phyloP scores from a whole-genome alignment of 1,284 basidiomycete species.

The Cutaneotrichosporon cutaneum region DNA sequence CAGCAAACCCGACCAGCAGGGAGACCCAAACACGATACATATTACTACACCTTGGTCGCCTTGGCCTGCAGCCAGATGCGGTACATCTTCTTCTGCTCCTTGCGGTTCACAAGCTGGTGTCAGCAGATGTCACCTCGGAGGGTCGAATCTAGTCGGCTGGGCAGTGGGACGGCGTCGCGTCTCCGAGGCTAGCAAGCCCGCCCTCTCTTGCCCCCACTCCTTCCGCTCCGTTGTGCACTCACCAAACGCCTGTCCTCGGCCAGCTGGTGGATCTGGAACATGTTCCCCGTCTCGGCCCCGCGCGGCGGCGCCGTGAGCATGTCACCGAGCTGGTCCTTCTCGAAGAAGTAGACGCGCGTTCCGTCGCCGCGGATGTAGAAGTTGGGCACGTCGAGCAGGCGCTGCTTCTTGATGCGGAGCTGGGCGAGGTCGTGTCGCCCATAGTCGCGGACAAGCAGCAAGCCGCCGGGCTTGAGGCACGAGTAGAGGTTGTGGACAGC shows the following conservation, averaged over 20 bases:
- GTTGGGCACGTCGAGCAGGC: conserved; percentile 89
- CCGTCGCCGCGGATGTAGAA: conserved; percentile 95
- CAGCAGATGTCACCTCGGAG: conserved; percentile 1
- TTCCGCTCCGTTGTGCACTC: conserved; percentile 22
- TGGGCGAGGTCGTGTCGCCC: conserved; percentile 93
- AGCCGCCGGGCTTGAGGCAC: conserved; percentile 87
- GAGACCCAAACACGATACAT: neutral
- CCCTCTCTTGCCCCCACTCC: neutral
- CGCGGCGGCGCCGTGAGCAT: conserved; percentile 67
- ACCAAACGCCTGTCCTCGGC: conserved; percentile 80
- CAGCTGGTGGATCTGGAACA: conserved; percentile 72
- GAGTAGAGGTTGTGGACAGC: conserved; percentile 81
- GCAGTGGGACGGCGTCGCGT: too few species aligned
- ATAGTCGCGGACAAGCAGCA: conserved; percentile 87
- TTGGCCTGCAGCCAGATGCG: conserved; percentile 91
- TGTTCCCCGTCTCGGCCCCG: conserved; percentile 20
- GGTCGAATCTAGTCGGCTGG: too few species aligned
- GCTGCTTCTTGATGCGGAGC: conserved; percentile 81
- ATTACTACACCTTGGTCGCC: conserved; percentile 61
- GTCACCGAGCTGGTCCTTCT: conserved; percentile 72
- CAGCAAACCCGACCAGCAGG: too few species aligned
- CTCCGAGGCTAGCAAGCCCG: too few species aligned
- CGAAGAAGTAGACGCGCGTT: conserved; percentile 94
- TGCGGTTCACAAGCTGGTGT: conserved; percentile 72
- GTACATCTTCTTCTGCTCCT: conserved; percentile 91